Base-by-base conservation (phyloP, 768 basidiomycete genomes). In the Suillus americanus region DNA sequence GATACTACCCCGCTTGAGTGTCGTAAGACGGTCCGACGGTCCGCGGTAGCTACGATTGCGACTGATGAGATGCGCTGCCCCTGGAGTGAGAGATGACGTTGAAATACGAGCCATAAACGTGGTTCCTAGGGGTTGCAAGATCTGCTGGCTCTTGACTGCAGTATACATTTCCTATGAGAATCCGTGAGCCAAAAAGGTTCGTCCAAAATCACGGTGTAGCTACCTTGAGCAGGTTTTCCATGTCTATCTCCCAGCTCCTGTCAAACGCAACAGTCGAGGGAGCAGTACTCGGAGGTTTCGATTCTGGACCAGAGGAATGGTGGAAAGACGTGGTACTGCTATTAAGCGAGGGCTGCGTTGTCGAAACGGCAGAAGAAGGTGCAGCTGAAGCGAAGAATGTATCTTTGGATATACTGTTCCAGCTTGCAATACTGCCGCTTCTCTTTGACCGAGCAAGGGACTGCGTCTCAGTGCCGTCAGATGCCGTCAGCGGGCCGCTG, bases 1-100 rank as follows among this genome's bases (percentile, higher is more conserved):
- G 54, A 99, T 92, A 72, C 95, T 97, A 28, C 92, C 91, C 41
- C 97, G 87, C 78, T 99, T 99, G 67, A 94, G 78, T 5, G 86
- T 90, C 16, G 83, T 84, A 66, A 94, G 74, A 45, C 92, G 85
- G 71, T 95, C 94, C 3, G 86, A 83, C 43, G 84, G 86, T 41
- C 82, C 84, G 30, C 94, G 88, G 60, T 89, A 76, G 71, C 92
- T 93, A 59, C 90, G 88, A 69, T 88, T 89, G 50, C 92, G 86
- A 35, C 80, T 66, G 65, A 88, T 74, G 67, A 84, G 75, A 48
- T 80, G 79, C 2, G 77, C 71, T 67, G 69, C 65, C 3, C 84
- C 83, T n/a, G 89, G 85, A 62, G 81, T 86, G 40, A 86, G 72
- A 30, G 86, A 89, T 30, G 85, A 84, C 48, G 80, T 81, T 16